Base-by-base conservation (phyloP, 345 rosid genomes). In the Triadica sebifera region DNA sequence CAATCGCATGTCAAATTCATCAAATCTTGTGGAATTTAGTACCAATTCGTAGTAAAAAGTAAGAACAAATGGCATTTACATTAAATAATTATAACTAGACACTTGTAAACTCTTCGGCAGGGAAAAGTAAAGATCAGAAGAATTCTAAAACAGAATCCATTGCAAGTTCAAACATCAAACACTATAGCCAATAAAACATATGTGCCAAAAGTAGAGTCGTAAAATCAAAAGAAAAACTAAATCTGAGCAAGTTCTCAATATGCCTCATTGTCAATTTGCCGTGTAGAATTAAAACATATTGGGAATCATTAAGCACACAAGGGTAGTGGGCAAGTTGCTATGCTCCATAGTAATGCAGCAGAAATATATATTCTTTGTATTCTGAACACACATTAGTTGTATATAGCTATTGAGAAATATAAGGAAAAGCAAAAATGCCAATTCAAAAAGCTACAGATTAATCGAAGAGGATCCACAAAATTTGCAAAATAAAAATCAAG, bases 1-100 rank as follows among this genome's bases (percentile, higher is more conserved):
- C 70, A n/a, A 82, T 50, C 76, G 62, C 60, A 69, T 29, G 6
- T 8, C 58, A 4, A 17, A 55, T 16, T 4, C 24, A 77, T 77
- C 69, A 78, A 65, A 64, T 59, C 67, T 47, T 37, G 38, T 22
- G 16, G 24, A 24, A 57, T 29, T 0, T 19, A 37, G 43, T 5
- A 50, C 13, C n/a, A 65, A 11, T 20, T 34, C 37, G 38, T n/a
- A 50, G 13, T 0, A 6, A 70, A 19, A 39, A 50, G 13, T 0
- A 6, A 70, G 25, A 39, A 25, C 20, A 24, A 22, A 8, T 24
- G 6, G 37, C 15, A 38, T 8, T 22, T 12, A 24, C 9, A 57
- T 53, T 50, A 57, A 13, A 61, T 12, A 24, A 20, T 6, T 37
- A 16, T 7, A 61, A 69, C 15, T 11, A 49, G 9, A 50, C 16